Evolutionary conservation across 495 filamentous ascomycete genomes (phyloP), one percentile per base, ranked within the genome.

Genomic region (Aspergillus wentii): DNA sequence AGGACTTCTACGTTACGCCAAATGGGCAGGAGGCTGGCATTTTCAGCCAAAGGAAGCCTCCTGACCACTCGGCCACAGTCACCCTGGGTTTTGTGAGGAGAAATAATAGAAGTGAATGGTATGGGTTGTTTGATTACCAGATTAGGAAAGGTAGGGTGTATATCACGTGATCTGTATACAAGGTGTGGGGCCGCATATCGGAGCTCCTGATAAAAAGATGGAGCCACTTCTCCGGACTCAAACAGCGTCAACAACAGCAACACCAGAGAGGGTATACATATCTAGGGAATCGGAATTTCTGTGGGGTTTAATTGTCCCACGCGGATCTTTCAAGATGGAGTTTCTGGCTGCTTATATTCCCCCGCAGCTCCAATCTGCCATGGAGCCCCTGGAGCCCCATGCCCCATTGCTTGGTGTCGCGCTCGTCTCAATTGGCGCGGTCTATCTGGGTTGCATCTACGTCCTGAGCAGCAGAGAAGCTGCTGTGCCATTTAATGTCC

Each of bases 401-500:
- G 34, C 40, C 16, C 52, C 44, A 18, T 34, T 43, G 39, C 30
- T 59, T 20, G 51, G 52, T 18, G 45, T 60, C 52, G 54, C 58
- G 27, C 35, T 63, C 23, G 43, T 57, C 42, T 64, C 67, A 40
- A 30, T 67, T 21, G 25, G 47, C 41, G 61, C 59, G 14, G 39
- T 57, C 23, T 63, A 64, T 48, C 52, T 59, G 25, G 57, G 57
- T 44, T 66, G 62, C 41, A 37, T 61, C 33, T 71, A 58, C 39
- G 16, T 62, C 30, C 46, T 49, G 6, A 32, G 54, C 38, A 42
- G 41, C 14, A 57, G 48, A 45, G 77, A 80, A 61, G 61, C 63
- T 15, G 68, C 74, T 1, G 71, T 83, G 16, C 36, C 65, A 3
- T 85, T 81, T 56, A 62, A 64, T 37, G 72, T 85, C 8, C 70